A percentile compares a stretch with the other conserved stretches of the same genome.
phyloP scores from a whole-genome alignment of 2,329 filamentous ascomycete genomes.

The Ceratocystis variospora region DNA sequence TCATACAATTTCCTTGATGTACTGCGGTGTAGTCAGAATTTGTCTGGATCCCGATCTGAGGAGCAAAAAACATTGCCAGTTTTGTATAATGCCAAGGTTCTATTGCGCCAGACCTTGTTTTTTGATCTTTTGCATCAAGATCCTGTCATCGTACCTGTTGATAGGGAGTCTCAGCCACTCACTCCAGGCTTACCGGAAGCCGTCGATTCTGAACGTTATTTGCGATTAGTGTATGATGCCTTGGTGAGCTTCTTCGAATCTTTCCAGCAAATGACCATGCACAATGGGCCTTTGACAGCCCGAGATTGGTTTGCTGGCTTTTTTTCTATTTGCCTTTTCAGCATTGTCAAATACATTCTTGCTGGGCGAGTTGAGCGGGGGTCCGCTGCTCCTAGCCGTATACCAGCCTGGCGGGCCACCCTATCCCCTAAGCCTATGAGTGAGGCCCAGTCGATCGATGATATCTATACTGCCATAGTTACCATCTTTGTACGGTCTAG shows the following conservation, averaged over 20 bases:
- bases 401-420: background rate
- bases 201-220: slow-evolving; percentile 35
- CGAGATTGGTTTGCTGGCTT: slow-evolving; percentile 40
- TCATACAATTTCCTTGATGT: slow-evolving; percentile 41
- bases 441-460: slow-evolving; percentile 28
- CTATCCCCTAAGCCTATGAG: slow-evolving; percentile 21
- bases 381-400: slow-evolving; percentile 28
- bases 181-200: slow-evolving; percentile 28
- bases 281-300: slow-evolving; percentile 28
- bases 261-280: slow-evolving; percentile 35
- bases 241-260: slow-evolving; percentile 39
- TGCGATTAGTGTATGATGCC: slow-evolving; percentile 36
- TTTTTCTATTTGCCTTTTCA: slow-evolving; percentile 45
- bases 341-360: slow-evolving; percentile 39
- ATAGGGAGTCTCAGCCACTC: slow-evolving; percentile 23
- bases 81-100: slow-evolving; percentile 40
- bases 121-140: slow-evolving; percentile 39
- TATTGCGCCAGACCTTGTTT: slow-evolving; percentile 41
- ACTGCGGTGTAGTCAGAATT: slow-evolving; percentile 35
- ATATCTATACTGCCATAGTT: slow-evolving; percentile 39
- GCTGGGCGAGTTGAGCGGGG: slow-evolving; percentile 24
- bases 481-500: slow-evolving; percentile 34
- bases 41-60: slow-evolving; percentile 35
- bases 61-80: slow-evolving; percentile 38
- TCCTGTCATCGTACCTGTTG: slow-evolving; percentile 30